A percentile compares a stretch with the other conserved stretches of the same genome.
Conservation (phyloP, 495 filamentous ascomycete species). For the Cryomyces antarcticus region DNA sequence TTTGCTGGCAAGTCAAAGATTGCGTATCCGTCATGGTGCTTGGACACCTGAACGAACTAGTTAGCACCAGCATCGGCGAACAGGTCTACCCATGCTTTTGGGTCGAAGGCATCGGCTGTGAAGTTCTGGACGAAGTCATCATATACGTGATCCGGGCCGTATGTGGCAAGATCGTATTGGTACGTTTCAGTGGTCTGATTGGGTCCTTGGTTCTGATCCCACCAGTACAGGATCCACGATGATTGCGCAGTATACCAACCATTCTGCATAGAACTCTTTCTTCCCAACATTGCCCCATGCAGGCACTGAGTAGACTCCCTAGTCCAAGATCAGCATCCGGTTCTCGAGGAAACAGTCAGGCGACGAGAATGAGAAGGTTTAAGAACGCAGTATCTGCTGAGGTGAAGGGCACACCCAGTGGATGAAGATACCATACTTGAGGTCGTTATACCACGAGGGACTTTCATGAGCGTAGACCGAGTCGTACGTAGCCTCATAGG, state of each 20-base stretch:
- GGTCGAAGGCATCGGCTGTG: slow-evolving; percentile 26
- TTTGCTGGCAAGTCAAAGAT: slow-evolving; percentile 28
- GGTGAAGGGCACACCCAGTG: slow-evolving; percentile 21
- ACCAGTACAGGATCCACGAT: slow-evolving; percentile 10
- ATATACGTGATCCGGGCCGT: slow-evolving; percentile 28
- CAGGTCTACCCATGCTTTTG: slow-evolving; percentile 35
- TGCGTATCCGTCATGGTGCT: slow-evolving; percentile 33
- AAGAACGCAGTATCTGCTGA: no score
- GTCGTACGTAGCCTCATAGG: slow-evolving; percentile 20
- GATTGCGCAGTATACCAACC: slow-evolving; percentile 7
- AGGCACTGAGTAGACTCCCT: slow-evolving; percentile 29
- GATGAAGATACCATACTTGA: slow-evolving; percentile 37
- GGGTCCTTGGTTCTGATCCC: slow-evolving; percentile 18
- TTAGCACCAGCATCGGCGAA: slow-evolving; percentile 31
- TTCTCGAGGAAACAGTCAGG: not conserved
- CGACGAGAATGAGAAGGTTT: no score
- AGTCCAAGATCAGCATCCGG: not conserved
- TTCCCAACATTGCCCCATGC: slow-evolving; percentile 32
- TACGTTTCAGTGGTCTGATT: slow-evolving; percentile 19
- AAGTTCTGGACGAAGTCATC: slow-evolving; percentile 36
- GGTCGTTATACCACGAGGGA: slow-evolving; percentile 31
- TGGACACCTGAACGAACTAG: slow-evolving; percentile 34
- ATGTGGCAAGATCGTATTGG: slow-evolving; percentile 28
- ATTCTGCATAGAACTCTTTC: slow-evolving; percentile 33
- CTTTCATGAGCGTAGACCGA: slow-evolving; percentile 26